Conservation (phyloP, 495 filamentous ascomycete species). For the Penicillium crystallinum region DNA sequence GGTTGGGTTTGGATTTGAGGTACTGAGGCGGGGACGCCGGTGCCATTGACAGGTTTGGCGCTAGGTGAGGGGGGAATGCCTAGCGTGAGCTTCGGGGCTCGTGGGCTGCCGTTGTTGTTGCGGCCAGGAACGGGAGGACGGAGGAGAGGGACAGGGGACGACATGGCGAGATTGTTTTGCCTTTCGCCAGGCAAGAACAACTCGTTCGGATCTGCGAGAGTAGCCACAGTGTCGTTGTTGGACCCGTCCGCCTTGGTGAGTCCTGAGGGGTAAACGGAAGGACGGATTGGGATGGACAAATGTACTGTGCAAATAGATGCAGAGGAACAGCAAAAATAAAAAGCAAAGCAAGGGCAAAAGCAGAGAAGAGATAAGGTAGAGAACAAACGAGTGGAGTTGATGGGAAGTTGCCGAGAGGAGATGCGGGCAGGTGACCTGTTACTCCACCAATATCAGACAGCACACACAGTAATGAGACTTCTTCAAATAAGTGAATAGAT, state of each 20-base stretch:
- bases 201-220: constrained; percentile 43
- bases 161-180: constrained; percentile 61
- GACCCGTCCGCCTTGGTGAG: constrained; percentile 17
- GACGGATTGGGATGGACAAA: constrained; percentile 2
- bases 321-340: background rate
- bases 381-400: constrained; percentile 7
- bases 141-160: constrained; percentile 74
- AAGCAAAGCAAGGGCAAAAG: background rate
- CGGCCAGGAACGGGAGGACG: constrained; percentile 80
- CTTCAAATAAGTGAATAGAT: background rate
- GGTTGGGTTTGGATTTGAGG: constrained; percentile 15
- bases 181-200: constrained; percentile 45
- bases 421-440: constrained; percentile 22
- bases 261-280: constrained; percentile 8
- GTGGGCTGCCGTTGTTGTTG: constrained; percentile 47
- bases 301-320: background rate
- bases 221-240: constrained; percentile 37
- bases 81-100: constrained; percentile 75
- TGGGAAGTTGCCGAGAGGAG: constrained; percentile 5
- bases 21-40: constrained; percentile 21
- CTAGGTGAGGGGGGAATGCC: constrained; percentile 83
- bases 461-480: background rate
- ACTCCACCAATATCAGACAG: background rate
- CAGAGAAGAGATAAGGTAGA: constrained; percentile 1
- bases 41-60: constrained; percentile 58